Evolutionary conservation across 2,329 filamentous ascomycete genomes (phyloP).

Genomic region (Fusarium subglutinans): DNA sequence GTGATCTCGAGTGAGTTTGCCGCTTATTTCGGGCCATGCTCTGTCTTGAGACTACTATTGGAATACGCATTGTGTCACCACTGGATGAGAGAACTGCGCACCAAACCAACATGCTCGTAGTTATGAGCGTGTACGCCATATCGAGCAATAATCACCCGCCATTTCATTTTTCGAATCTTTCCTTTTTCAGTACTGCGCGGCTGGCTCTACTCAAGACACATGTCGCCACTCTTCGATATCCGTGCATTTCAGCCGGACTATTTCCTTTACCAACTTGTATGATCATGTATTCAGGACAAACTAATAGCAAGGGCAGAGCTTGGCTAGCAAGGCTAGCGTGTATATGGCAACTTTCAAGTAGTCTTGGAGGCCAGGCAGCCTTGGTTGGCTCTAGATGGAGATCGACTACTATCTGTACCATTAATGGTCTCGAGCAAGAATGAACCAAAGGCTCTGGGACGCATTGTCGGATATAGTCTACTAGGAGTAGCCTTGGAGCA

Average conservation of each 20-base stretch:
- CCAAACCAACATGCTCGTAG: neutral
- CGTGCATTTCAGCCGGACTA: neutral
- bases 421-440: neutral
- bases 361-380: slow-evolving; percentile 2
- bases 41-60: slow-evolving; percentile 14
- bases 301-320: neutral
- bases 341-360: neutral
- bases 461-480: neutral
- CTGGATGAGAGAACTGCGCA: slow-evolving; percentile 21
- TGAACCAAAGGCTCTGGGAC: neutral
- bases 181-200: neutral
- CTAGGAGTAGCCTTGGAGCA: neutral
- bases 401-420: neutral
- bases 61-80: slow-evolving; percentile 8
- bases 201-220: neutral
- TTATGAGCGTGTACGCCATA: neutral
- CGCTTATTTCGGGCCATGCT: slow-evolving; percentile 1
- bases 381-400: slow-evolving; percentile 1
- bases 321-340: neutral
- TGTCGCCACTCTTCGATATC: neutral
- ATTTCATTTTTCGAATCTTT: slow-evolving; percentile 20
- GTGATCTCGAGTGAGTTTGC: slow-evolving; percentile 2
- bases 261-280: neutral
- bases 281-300: neutral
- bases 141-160: neutral